Conservation (phyloP, 2,329 filamentous ascomycete genomes). For the Tolypocladium sp. region DNA sequence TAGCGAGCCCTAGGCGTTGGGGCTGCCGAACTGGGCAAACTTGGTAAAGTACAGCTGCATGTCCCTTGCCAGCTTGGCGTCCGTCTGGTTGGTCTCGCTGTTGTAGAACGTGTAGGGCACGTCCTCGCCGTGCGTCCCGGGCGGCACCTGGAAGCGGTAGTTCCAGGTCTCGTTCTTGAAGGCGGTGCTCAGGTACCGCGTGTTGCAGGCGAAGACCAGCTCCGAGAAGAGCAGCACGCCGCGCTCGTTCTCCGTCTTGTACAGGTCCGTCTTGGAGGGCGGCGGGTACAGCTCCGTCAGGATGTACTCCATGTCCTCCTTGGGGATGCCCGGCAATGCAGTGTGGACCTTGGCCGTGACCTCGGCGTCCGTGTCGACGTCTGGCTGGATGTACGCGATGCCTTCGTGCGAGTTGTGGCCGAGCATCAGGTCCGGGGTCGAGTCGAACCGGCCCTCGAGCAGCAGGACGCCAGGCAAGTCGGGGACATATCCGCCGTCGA, state of each 20-base stretch:
- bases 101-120: slow-evolving; percentile 41
- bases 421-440: slow-evolving; percentile 8
- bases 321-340: slow-evolving; percentile 8
- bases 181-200: slow-evolving; percentile 35
- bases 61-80: slow-evolving; percentile 13
- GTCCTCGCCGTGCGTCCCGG: slow-evolving; percentile 41
- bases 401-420: slow-evolving; percentile 42
- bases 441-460: slow-evolving; percentile 16
- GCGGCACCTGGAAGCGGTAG: slow-evolving; percentile 41
- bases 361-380: slow-evolving; percentile 28
- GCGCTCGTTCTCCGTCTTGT: slow-evolving; percentile 16
- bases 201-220: slow-evolving; percentile 37
- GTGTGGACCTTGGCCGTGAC: slow-evolving; percentile 28
- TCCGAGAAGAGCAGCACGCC: slow-evolving; percentile 30
- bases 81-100: slow-evolving; percentile 14
- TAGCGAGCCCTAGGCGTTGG: slow-evolving; percentile 7
- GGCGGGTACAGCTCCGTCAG: slow-evolving; percentile 14
- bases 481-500: slow-evolving; percentile 21
- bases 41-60: slow-evolving; percentile 22
- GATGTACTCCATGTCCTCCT: slow-evolving; percentile 23
- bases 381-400: slow-evolving; percentile 30
- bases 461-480: slow-evolving; percentile 19
- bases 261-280: slow-evolving; percentile 1
- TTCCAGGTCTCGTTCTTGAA: slow-evolving; percentile 34
- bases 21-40: slow-evolving; percentile 18